phyloP scores from a whole-genome alignment of 139 green algal genomes.

The Chlorella sorokiniana region DNA sequence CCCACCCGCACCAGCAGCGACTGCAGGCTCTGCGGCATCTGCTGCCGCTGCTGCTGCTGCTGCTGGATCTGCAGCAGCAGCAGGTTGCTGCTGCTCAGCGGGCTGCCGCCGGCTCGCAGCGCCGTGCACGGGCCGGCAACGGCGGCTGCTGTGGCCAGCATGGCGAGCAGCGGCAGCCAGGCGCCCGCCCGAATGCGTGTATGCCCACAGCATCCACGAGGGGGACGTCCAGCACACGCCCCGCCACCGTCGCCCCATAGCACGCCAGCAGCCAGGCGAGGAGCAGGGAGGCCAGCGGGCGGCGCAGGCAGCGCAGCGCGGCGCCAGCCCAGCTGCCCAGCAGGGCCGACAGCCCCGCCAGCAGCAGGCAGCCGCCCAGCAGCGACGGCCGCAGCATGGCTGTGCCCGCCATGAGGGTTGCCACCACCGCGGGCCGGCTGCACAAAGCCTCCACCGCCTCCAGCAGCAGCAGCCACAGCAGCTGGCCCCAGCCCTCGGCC shows the following conservation, averaged over 20 bases:
- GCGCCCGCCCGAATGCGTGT: constrained; percentile 8
- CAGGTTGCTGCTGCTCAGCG: neutral
- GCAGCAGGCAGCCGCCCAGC: constrained; percentile 28
- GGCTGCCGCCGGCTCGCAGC: neutral
- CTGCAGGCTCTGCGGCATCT: neutral
- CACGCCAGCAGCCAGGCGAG: constrained; percentile 32
- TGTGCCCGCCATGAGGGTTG: constrained; percentile 4
- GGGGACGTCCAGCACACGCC: too few relatives aligned
- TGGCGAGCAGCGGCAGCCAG: constrained; percentile 17
- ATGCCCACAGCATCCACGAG: constrained; percentile 6
- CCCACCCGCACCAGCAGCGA: neutral
- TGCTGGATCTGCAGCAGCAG: neutral
- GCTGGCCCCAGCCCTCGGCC: neutral
- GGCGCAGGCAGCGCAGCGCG: neutral
- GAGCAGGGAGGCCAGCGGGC: neutral
- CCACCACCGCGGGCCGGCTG: constrained; percentile 1
- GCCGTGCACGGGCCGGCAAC: neutral
- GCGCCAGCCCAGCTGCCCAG: neutral
- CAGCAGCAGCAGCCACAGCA: constrained; percentile 11
- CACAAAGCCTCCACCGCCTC: constrained; percentile 22
- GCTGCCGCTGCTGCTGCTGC: constrained; percentile 5
- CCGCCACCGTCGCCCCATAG: constrained; percentile 35
- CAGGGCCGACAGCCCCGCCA: constrained; percentile 33
- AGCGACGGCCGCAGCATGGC: constrained; percentile 27
- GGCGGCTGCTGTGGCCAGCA: constrained; percentile 3